phyloP scores from a whole-genome alignment of 306 rosid genomes.

The Myrica gale region DNA sequence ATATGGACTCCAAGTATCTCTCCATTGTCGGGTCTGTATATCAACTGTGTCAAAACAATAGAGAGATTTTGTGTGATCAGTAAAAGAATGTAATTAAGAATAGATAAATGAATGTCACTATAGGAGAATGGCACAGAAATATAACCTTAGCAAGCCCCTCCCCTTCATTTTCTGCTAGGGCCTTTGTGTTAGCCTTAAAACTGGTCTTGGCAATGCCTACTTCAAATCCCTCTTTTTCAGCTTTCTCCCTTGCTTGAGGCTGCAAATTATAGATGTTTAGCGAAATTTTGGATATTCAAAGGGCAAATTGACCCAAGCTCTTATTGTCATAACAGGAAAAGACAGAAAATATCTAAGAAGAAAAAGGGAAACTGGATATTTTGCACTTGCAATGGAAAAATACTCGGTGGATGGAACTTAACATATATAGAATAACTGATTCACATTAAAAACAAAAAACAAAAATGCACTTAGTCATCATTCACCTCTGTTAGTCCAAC shows the following conservation, averaged over 20 bases:
- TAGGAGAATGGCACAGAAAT: constrained; percentile 24
- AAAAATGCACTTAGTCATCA: not conserved
- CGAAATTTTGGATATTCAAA: constrained; percentile 14
- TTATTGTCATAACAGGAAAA: constrained; percentile 11
- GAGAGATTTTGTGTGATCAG: not conserved
- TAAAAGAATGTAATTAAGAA: not conserved
- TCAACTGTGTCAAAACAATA: constrained; percentile 58
- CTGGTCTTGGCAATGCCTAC: constrained; percentile 87
- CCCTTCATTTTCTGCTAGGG: constrained; percentile 98
- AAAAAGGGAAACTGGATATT: not conserved
- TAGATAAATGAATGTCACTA: not conserved
- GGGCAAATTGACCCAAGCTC: constrained; percentile 4
- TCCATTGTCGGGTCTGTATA: constrained; percentile 97
- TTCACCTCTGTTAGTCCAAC: constrained; percentile 90
- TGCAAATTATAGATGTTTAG: constrained; percentile 40
- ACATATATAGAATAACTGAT: not conserved
- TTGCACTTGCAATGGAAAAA: not conserved
- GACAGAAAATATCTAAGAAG: too few species aligned
- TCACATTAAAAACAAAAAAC: too few species aligned
- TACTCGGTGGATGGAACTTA: not conserved
- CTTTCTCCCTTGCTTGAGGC: constrained; percentile 98
- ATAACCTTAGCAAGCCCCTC: constrained; percentile 94
- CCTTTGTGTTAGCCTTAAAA: constrained; percentile 97
- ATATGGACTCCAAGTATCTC: constrained; percentile 97
- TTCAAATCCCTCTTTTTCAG: constrained; percentile 82